These are phyloP conservation scores for Candida boleticola DNA, from an alignment of 805 yeast genomes.

Conservation along the genomic window DNA sequence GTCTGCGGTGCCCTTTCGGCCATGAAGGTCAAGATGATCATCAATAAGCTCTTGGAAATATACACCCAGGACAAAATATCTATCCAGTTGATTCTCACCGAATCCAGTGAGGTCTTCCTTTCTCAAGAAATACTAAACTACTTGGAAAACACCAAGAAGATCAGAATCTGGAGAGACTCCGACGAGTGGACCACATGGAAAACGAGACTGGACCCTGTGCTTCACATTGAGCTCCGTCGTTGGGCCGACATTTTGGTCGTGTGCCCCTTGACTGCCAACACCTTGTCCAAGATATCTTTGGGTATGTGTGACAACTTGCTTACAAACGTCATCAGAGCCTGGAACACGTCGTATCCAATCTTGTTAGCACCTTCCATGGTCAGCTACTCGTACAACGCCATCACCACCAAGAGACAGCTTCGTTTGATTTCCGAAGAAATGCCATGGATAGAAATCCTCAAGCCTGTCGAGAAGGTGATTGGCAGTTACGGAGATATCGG, in stretches of 20 bases:
- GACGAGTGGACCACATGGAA: constrained; percentile 78
- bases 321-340: constrained; percentile 88
- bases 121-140: constrained; percentile 42
- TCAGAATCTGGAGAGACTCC: constrained; percentile 54
- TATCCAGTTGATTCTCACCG: constrained; percentile 54
- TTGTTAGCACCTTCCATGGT: constrained; percentile 95
- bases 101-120: constrained; percentile 52
- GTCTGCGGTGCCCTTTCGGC: constrained; percentile 59
- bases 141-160: constrained; percentile 38
- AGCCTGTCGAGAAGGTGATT: constrained; percentile 91
- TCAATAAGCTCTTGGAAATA: constrained; percentile 50
- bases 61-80: constrained; percentile 49
- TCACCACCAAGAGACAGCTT: constrained; percentile 82
- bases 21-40: constrained; percentile 51
- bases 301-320: constrained; percentile 92
- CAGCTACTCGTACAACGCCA: constrained; percentile 84
- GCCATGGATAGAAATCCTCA: constrained; percentile 92
- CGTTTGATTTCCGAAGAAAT: constrained; percentile 78
- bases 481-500: constrained; percentile 96
- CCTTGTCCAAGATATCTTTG: constrained; percentile 81
- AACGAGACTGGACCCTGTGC: constrained; percentile 79
- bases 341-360: constrained; percentile 92
- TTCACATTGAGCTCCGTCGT: constrained; percentile 90
- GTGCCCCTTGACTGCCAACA: constrained; percentile 94
- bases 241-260: constrained; percentile 95